Evolutionary conservation across 2,329 filamentous ascomycete species (phyloP).

Genomic region (Aspergillus sclerotialis): DNA sequence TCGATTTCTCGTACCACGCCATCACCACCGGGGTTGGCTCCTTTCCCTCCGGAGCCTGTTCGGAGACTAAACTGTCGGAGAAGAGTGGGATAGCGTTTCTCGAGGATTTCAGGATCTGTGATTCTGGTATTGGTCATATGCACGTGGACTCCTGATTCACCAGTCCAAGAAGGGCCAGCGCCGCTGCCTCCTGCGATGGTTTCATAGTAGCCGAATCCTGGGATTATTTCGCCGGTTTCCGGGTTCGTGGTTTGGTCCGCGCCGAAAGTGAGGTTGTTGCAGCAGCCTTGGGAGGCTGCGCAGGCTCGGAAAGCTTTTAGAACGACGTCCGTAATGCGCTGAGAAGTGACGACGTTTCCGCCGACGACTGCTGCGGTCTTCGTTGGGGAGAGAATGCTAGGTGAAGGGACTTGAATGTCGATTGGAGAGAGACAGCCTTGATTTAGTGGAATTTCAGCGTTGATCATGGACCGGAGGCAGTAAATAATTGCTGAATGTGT

Average conservation of each 20-base stretch:
- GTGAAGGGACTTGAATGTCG: conserved; percentile 61
- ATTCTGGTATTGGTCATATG: conserved; percentile 89
- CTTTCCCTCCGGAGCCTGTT: conserved; percentile 57
- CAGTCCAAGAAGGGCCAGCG: conserved; percentile 68
- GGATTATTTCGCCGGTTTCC: conserved; percentile 49
- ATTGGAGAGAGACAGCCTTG: conserved; percentile 77
- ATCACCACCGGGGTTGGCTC: conserved; percentile 64
- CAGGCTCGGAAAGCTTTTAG: conserved; percentile 73
- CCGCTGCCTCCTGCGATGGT: conserved; percentile 77
- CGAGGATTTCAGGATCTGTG: conserved; percentile 75
- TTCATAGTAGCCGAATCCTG: conserved; percentile 81
- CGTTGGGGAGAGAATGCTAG: conserved; percentile 66
- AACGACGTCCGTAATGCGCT: conserved; percentile 77
- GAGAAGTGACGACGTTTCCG: conserved; percentile 72
- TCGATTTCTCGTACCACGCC: conserved; percentile 78
- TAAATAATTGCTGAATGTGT: conserved; percentile 83
- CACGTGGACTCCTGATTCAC: conserved; percentile 69
- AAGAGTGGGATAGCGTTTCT: conserved; percentile 70
- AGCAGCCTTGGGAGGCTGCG: conserved; percentile 71
- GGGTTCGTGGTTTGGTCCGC: conserved; percentile 60
- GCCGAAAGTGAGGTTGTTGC: conserved; percentile 80
- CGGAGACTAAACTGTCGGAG: conserved; percentile 66
- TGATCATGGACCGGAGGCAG: conserved; percentile 72
- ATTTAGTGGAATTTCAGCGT: conserved; percentile 76
- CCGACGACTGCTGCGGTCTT: conserved; percentile 74